These are phyloP conservation scores for Geum urbanum DNA, from an alignment of 306 rosid species.

Conservation along the genomic window DNA sequence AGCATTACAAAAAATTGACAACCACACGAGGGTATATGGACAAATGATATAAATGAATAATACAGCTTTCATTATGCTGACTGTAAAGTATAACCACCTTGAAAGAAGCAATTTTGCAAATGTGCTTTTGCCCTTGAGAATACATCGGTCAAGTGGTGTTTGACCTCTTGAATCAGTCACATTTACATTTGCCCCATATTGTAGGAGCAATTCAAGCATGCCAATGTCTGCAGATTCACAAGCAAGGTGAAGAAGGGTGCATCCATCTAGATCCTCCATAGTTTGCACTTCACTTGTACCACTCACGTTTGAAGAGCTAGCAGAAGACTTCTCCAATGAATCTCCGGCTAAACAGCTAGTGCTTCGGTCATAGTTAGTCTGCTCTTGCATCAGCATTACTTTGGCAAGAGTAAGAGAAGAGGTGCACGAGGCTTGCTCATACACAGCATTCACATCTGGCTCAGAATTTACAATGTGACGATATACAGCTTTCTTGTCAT, in stretches of 20 bases:
- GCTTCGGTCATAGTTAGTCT: constrained; percentile 50
- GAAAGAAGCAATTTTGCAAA: constrained; percentile 68
- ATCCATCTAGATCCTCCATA: constrained; percentile 65
- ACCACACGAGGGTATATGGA: constrained; percentile 5
- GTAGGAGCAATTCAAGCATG: constrained; percentile 95
- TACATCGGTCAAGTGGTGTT: constrained; percentile 77
- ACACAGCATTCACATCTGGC: constrained; percentile 64
- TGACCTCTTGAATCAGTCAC: constrained; percentile 71
- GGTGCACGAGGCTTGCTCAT: constrained; percentile 56
- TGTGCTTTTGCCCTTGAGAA: constrained; percentile 56
- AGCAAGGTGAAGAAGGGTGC: constrained; percentile 88
- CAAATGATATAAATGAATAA: not conserved
- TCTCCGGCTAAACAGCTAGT: constrained; percentile 48
- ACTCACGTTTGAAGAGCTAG: constrained; percentile 42
- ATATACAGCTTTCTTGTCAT: constrained; percentile 94
- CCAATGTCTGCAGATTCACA: constrained; percentile 92
- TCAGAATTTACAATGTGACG: constrained; percentile 84
- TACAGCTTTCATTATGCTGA: not conserved
- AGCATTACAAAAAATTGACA: not conserved
- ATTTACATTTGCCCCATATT: constrained; percentile 84
- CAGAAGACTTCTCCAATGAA: constrained; percentile 66
- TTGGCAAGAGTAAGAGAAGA: constrained; percentile 83
- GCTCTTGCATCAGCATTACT: constrained; percentile 88
- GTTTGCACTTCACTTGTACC: constrained; percentile 57
- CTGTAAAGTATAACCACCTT: constrained; percentile 48